phyloP scores from a whole-genome alignment of 2,329 filamentous ascomycete genomes.

The Penicillium sp. region DNA sequence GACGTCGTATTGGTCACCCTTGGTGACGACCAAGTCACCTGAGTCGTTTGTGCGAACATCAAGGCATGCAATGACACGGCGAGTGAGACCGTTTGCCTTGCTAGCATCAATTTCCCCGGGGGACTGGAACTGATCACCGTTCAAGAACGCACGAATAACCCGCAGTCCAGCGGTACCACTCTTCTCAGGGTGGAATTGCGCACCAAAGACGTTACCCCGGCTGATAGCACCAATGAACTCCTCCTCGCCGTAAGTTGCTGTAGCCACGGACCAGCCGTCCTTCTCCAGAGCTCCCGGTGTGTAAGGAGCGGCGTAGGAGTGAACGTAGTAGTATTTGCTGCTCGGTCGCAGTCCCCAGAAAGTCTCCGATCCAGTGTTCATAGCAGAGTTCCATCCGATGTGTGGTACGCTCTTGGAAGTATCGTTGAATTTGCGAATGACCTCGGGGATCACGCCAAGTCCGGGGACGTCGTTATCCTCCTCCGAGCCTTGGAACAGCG shows the following conservation, averaged over 20 bases:
- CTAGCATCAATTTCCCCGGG: conserved; percentile 28
- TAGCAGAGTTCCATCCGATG: conserved; percentile 97
- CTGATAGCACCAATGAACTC: conserved; percentile 90
- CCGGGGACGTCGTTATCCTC: conserved; percentile 75
- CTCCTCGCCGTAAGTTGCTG: conserved; percentile 81
- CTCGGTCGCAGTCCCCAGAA: conserved; percentile 77
- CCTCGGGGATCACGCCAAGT: conserved; percentile 71
- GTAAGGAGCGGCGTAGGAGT: conserved; percentile 88
- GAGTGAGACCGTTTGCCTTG: conserved; percentile 70
- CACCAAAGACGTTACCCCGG: conserved; percentile 81
- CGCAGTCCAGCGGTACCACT: conserved; percentile 85
- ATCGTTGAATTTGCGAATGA: conserved; percentile 75
- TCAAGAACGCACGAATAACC: conserved; percentile 81
- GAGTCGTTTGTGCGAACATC: conserved; percentile 93
- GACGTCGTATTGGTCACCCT: conserved; percentile 98
- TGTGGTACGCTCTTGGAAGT: conserved; percentile 88
- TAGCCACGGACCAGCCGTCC: conserved; percentile 90
- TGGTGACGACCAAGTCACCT: conserved; percentile 94
- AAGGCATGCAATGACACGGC: conserved; percentile 90
- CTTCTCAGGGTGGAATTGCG: conserved; percentile 98
- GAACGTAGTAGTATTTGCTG: conserved; percentile 99
- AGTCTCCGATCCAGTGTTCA: conserved; percentile 50
- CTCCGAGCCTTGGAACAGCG: conserved; percentile 80
- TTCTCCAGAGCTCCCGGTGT: conserved; percentile 70
- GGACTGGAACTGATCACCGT: conserved; percentile 63